Evolutionary conservation across 148 eudicot genomes (phyloP).

Genomic region (Chenopodium formosanum): DNA sequence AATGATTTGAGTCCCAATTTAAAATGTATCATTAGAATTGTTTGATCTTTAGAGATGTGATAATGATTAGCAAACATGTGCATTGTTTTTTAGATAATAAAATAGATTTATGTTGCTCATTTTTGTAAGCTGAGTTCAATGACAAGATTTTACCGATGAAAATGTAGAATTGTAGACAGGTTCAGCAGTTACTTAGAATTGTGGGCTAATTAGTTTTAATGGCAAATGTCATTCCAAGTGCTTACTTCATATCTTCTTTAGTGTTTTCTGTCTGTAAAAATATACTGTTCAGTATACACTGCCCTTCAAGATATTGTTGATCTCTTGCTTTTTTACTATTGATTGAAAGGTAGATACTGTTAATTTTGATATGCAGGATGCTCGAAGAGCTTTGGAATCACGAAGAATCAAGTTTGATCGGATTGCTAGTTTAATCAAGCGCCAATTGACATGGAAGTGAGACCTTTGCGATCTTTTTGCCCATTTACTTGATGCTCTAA

Average conservation of each 20-base stretch:
- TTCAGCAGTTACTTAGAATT: not conserved
- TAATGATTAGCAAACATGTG: not conserved
- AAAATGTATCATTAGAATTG: not conserved
- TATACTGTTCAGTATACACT: not conserved
- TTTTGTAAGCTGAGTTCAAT: not conserved
- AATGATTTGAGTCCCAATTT: too few species aligned
- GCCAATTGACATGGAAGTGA: conserved; percentile 88
- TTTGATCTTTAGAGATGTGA: not conserved
- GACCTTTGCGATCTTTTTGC: conserved; percentile 21
- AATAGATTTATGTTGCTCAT: not conserved
- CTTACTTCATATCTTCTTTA: not conserved
- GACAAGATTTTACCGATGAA: not conserved
- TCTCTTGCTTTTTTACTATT: not conserved
- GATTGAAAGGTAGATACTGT: not conserved
- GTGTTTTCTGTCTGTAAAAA: not conserved
- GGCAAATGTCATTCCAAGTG: not conserved
- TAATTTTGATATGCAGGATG: conserved; percentile 44
- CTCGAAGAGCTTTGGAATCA: conserved; percentile 52
- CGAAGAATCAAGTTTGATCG: conserved; percentile 64
- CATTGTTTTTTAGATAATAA: not conserved
- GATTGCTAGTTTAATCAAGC: conserved; percentile 65
- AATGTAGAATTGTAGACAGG: conserved; percentile 4
- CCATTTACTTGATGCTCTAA: not conserved
- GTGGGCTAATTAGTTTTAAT: not conserved
- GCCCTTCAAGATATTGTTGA: not conserved